Percentiles rank a stretch among this genome's conserved stretches.
Conservation (phyloP, 108 stramenopile species). For the Nannochloropsis gaditana region DNA sequence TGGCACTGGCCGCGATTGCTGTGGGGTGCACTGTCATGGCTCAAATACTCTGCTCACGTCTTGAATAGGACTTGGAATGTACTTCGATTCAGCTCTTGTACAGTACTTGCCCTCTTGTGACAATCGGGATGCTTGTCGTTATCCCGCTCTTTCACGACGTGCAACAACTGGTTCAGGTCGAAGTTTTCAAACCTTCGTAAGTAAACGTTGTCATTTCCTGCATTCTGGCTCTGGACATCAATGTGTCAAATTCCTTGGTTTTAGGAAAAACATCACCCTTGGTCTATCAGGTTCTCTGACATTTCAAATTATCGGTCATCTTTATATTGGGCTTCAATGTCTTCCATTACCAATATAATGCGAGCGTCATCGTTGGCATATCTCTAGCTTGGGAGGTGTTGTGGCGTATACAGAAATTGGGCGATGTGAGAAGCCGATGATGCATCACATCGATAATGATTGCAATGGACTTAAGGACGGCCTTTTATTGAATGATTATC, state of each 20-base stretch:
- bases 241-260: constrained; percentile 32
- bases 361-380: background rate
- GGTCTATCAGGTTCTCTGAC: constrained; percentile 35
- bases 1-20: constrained; percentile 23
- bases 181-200: background rate
- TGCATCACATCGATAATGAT: too few species aligned
- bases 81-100: constrained; percentile 34
- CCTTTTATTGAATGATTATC: too few species aligned
- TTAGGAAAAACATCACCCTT: constrained; percentile 39
- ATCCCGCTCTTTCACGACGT: constrained; percentile 41
- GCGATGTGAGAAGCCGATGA: background rate
- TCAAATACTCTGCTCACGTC: constrained; percentile 24
- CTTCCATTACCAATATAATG: background rate
- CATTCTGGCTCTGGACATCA: background rate
- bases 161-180: background rate
- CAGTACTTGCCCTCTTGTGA: constrained; percentile 31
- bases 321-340: background rate
- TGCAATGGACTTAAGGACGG: too few species aligned
- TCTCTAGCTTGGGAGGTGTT: background rate
- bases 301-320: constrained; percentile 27
- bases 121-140: constrained; percentile 26
- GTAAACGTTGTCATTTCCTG: background rate
- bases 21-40: constrained; percentile 24
- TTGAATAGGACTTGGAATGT: background rate
- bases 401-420: background rate